phyloP scores from a whole-genome alignment of 2,329 filamentous ascomycete genomes.

The Epichloe typhina region DNA sequence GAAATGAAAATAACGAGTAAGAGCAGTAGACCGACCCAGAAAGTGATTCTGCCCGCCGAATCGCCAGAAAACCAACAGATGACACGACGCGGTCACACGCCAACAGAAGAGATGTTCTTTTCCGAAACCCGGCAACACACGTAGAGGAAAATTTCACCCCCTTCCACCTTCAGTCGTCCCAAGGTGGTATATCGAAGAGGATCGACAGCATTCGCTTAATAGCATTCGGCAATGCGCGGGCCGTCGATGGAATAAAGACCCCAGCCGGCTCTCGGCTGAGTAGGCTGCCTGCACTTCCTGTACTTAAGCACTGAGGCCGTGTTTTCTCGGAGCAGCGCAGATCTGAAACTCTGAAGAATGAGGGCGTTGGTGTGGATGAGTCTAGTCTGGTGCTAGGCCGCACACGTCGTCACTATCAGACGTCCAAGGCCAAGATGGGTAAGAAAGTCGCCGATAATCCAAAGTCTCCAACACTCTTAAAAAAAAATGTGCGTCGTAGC shows the following conservation, averaged over 20 bases:
- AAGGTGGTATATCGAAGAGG: too few relatives aligned
- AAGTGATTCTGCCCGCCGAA: not conserved
- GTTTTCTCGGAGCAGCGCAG: too few relatives aligned
- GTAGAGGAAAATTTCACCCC: not conserved
- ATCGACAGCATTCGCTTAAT: too few relatives aligned
- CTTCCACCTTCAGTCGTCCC: not conserved
- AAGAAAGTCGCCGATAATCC: not conserved
- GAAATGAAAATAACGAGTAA: not conserved
- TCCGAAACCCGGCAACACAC: too few relatives aligned
- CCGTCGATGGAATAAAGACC: too few relatives aligned
- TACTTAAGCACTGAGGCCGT: too few relatives aligned
- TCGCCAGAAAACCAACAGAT: not conserved
- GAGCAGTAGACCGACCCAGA: not conserved
- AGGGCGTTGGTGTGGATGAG: not conserved
- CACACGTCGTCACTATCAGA: not conserved
- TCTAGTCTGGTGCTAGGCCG: not conserved
- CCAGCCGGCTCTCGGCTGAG: too few relatives aligned
- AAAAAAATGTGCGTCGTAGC: not conserved
- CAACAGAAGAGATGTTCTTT: not conserved
- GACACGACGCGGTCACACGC: not conserved
- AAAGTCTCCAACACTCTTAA: not conserved
- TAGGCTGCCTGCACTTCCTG: too few relatives aligned
- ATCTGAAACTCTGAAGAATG: not conserved
- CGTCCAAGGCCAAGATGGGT: not conserved
- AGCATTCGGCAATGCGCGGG: too few relatives aligned